A percentile compares a stretch with the other conserved stretches of the same genome.
Conservation (phyloP, 306 rosid genomes). For the Chamaecrista fasciculata region DNA sequence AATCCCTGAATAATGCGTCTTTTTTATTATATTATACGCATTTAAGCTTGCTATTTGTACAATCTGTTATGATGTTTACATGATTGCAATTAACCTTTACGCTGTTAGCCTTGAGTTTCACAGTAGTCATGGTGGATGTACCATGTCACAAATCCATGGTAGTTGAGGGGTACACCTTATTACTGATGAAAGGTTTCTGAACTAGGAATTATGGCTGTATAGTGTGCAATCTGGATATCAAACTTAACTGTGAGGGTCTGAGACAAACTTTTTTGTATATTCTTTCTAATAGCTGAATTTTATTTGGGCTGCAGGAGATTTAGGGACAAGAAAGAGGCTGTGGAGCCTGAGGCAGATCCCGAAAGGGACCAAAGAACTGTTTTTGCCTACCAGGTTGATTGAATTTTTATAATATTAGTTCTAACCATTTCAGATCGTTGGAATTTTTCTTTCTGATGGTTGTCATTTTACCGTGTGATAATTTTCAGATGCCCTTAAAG, state of each 20-base stretch:
- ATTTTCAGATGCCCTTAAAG: constrained; percentile 88
- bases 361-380: constrained; percentile 99
- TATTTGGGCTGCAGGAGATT: constrained; percentile 61
- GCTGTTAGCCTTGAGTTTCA: not conserved
- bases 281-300: constrained; percentile 15
- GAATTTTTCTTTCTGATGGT: constrained; percentile 23
- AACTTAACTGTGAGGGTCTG: not conserved
- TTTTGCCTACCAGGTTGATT: constrained; percentile 91
- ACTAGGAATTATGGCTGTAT: not conserved
- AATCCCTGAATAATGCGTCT: not conserved
- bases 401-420: not conserved
- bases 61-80: not conserved
- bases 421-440: not conserved
- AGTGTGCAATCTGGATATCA: not conserved
- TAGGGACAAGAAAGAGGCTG: constrained; percentile 82
- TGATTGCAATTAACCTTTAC: not conserved
- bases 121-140: not conserved
- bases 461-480: constrained; percentile 35
- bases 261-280: not conserved
- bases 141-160: constrained; percentile 4
- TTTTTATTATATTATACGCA: too few species aligned
- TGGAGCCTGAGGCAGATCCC: constrained; percentile 98
- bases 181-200: too few species aligned
- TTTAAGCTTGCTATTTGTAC: not conserved
- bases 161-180: too few species aligned